phyloP scores from a whole-genome alignment of 768 basidiomycete genomes.

The Termitomyces sp. region DNA sequence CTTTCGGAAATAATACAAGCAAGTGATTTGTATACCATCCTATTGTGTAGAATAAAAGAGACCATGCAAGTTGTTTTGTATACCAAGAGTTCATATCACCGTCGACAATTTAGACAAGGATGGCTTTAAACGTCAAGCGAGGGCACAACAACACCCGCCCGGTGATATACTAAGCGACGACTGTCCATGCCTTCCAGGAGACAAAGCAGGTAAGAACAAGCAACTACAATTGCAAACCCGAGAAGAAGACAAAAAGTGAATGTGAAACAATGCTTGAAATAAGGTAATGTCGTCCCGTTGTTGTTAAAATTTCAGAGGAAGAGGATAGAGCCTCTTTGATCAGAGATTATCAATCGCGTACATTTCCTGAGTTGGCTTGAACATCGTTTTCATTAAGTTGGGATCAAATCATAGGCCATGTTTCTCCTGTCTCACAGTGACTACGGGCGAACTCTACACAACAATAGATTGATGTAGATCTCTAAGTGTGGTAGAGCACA shows the following conservation, averaged over 20 bases:
- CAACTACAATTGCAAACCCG: too few relatives aligned
- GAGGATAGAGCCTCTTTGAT: neutral
- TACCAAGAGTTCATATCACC: neutral
- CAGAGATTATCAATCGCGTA: neutral
- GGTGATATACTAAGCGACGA: neutral
- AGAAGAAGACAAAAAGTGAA: neutral
- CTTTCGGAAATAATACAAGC: neutral
- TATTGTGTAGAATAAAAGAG: neutral
- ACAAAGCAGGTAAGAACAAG: neutral
- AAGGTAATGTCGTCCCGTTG: neutral
- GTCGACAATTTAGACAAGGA: neutral
- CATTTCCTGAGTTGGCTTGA: neutral
- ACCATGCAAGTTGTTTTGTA: neutral
- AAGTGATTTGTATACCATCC: neutral
- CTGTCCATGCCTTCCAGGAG: neutral
- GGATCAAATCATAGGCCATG: too few relatives aligned
- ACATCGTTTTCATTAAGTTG: neutral
- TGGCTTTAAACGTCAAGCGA: neutral
- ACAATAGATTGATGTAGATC: neutral
- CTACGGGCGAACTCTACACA: too few relatives aligned
- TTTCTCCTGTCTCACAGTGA: too few relatives aligned
- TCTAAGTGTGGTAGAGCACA: neutral
- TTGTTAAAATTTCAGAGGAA: too few relatives aligned
- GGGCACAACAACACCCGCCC: neutral
- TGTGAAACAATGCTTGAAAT: neutral